A percentile compares a stretch with the other conserved stretches of the same genome.
phyloP scores from a whole-genome alignment of 257 asterid genomes.

The Scutellaria galericulata region DNA sequence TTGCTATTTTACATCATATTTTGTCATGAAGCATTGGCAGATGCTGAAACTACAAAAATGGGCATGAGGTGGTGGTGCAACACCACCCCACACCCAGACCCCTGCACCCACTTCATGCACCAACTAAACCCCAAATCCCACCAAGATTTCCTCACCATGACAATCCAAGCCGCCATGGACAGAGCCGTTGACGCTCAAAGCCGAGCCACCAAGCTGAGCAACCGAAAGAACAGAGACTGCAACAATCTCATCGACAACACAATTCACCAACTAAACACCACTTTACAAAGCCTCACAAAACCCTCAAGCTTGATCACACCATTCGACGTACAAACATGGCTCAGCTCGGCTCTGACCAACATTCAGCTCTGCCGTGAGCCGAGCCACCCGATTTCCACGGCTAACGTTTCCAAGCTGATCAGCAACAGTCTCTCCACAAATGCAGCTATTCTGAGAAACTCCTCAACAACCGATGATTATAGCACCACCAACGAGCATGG shows the following conservation, averaged over 20 bases:
- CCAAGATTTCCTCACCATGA: slow-evolving; percentile 54
- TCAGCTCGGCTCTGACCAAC: slow-evolving; percentile 71
- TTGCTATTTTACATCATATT: slow-evolving; percentile 30
- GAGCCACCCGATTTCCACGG: slow-evolving; percentile 43
- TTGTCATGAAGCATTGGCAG: background rate
- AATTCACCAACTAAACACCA: slow-evolving; percentile 51
- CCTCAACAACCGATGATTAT: background rate
- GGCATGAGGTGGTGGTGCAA: slow-evolving; percentile 64
- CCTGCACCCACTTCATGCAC: slow-evolving; percentile 52
- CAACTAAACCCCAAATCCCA: slow-evolving; percentile 41
- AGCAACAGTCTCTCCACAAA: slow-evolving; percentile 68
- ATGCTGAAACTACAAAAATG: slow-evolving; percentile 24
- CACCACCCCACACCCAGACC: slow-evolving; percentile 67
- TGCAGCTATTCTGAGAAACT: slow-evolving; percentile 41
- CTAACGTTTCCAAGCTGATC: slow-evolving; percentile 55
- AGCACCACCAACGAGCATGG: background rate
- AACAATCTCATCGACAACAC: slow-evolving; percentile 54
- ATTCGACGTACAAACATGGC: slow-evolving; percentile 79
- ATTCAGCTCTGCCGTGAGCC: slow-evolving; percentile 58
- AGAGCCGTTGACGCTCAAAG: slow-evolving; percentile 45
- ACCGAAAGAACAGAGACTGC: slow-evolving; percentile 51
- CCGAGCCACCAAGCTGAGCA: slow-evolving; percentile 38
- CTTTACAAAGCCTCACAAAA: slow-evolving; percentile 37
- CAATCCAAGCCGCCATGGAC: slow-evolving; percentile 59
- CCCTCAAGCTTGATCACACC: slow-evolving; percentile 29